Base-by-base conservation (phyloP, 805 yeast genomes). In the Cyberlindnera sargentensis region DNA sequence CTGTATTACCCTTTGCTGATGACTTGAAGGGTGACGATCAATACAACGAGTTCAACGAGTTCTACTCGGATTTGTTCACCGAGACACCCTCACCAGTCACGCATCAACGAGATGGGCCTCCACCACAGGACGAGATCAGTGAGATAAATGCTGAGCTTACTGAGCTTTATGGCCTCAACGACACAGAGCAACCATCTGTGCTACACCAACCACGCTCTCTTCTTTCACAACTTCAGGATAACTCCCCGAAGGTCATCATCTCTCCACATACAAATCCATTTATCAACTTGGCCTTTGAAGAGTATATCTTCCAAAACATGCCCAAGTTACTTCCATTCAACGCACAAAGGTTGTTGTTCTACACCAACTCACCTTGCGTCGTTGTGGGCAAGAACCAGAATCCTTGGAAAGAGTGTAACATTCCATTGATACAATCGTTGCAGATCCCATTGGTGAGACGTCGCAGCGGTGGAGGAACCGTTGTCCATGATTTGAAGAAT, bases 321-420 rank as follows among this genome's bases (percentile, higher is more conserved):
- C 90, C 90, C 1, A 46, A 52, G 8, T 36, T 44, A 4, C 5
- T 28, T 9, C 29, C 37, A 5, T 36, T 47, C 27, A 45, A 50
- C 4, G 56, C 61, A 31, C 74, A 77, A 45, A 62, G 95, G 43
- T 65, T 93, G 28, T 58, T 88, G 46, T 70, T 91, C 43, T 93
- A 93, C 59, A 70, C 73, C 31, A 93, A 93, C 58, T 61, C 76
- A 3, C 87, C 91, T 1, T 86, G 96, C 60, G 87, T 89, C n/a
- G 95, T 93, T 2, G 70, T 93, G 9, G 99, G 99, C 0, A 88
- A 95, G 57, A 93, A 93, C 58, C 99, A 93, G 63, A 93, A 89
- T 49, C 95, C 96, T 3, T 91, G 91, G 87, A 76, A 80, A 46
- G 99, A 93, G 59, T 73, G 80, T 34, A 84, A 86, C 53, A 44